Evolutionary conservation across 2,329 filamentous ascomycete species (phyloP), one percentile per base, ranked within the genome.

Genomic region (Metarhizium robertsii): DNA sequence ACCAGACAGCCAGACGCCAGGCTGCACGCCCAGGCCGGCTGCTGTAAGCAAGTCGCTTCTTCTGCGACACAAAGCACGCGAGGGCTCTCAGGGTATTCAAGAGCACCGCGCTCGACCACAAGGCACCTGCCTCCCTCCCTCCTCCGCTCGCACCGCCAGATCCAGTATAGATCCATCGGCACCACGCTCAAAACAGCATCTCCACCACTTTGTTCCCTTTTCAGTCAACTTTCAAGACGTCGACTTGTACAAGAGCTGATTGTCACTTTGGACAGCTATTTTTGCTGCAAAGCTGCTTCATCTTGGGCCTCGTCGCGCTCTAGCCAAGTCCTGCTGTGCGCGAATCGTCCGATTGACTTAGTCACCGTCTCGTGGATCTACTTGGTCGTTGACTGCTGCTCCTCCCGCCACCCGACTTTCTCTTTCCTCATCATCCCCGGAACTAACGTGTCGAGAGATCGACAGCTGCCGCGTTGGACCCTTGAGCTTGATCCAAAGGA

Each of bases 91-190:
- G 36, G 29, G 47, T 34, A 45, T 42, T 40, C 53, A 11, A 34
- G 29, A 36, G 47, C 46, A 55, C 25, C 32, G 8, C 53, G 38
- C 47, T 36, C 45, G 45, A 43, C 47, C 25, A 20, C 52, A 48
- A 55, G 50, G 76, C 76, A 79, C 75, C 70, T 71, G 69, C 70
- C 73, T 64, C 67, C 67, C 71, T 71, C 69, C 70, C 73, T 64
- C 67, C 67, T 67, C 67, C 67, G 66, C 75, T 77, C 75, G 75
- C 74, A 73, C 75, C 75, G 73, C 80, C 79, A 80, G 78, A 83
- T 82, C 75, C 75, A 83, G 80, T 80, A 81, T 82, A 83, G 80
- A 77, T 75, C 78, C 77, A 76, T 81, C 79, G 77, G 79, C 79
- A 81, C 78, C 76, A 81, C 78, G 75, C 79, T 80, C 79, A 80